These are phyloP conservation scores for Ascochyta clinopodiicola DNA, from an alignment of 2,329 filamentous ascomycete species.

Conservation along the genomic window DNA sequence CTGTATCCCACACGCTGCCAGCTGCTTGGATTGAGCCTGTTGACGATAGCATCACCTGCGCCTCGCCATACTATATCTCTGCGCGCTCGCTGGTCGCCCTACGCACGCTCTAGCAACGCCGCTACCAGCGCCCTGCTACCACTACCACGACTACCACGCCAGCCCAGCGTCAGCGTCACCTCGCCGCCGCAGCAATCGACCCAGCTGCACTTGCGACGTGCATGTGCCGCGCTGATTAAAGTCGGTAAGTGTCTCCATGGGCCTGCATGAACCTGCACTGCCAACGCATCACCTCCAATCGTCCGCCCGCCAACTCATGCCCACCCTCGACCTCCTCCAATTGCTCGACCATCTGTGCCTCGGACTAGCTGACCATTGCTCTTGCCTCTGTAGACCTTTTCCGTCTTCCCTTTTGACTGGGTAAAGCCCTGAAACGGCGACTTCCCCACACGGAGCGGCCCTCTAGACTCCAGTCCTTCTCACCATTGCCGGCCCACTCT, in stretches of 20 bases:
- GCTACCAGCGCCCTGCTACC: conserved; percentile 11
- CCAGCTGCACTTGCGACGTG: conserved; percentile 40
- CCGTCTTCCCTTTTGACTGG: conserved; percentile 40
- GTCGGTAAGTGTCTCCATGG: conserved; percentile 45
- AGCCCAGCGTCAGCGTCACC: conserved; percentile 25
- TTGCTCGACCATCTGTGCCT: conserved; percentile 42
- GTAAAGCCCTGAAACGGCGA: conserved; percentile 42
- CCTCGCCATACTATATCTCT: conserved; percentile 34
- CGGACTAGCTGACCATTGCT: conserved; percentile 47
- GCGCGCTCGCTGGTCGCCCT: conserved; percentile 26
- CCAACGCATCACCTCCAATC: conserved; percentile 54
- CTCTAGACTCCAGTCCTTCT: conserved; percentile 36
- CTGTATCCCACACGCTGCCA: conserved; percentile 32
- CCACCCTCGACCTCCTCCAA: conserved; percentile 44
- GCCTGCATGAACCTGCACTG: conserved; percentile 52
- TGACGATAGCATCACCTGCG: conserved; percentile 38
- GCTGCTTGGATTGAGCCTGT: conserved; percentile 24
- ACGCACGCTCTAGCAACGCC: conserved; percentile 20
- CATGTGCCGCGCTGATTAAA: conserved; percentile 44
- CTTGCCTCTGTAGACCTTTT: conserved; percentile 39
- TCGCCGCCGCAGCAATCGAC: conserved; percentile 32
- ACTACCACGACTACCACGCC: conserved; percentile 3
- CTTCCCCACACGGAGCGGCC: conserved; percentile 47
- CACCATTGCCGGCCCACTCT: conserved; percentile 22
- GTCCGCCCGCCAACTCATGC: conserved; percentile 49